These are phyloP conservation scores for Capsicum baccatum DNA, from an alignment of 257 asterid species.

Conservation along the genomic window DNA sequence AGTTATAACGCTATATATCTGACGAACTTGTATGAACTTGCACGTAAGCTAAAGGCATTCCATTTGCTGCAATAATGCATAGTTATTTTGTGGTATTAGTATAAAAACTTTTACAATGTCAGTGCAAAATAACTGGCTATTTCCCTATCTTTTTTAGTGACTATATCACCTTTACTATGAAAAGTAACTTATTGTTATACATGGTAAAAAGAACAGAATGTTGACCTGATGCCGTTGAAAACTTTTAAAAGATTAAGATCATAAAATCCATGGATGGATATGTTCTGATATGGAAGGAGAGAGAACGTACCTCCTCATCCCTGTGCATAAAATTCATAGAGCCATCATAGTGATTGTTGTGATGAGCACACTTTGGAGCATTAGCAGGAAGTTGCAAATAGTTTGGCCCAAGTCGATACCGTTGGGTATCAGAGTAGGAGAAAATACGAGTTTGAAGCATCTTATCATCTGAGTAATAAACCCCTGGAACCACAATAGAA, in stretches of 20 bases:
- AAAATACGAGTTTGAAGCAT: conserved; percentile 48
- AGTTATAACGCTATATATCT: not conserved
- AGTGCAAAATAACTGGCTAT: not conserved
- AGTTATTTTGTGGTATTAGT: not conserved
- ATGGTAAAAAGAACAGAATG: not conserved
- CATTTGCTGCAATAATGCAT: not conserved
- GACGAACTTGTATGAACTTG: not conserved
- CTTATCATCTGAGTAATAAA: conserved; percentile 44
- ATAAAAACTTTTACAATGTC: not conserved
- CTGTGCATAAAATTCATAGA: conserved; percentile 53
- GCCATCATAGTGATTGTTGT: conserved; percentile 49
- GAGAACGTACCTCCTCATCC: conserved; percentile 42
- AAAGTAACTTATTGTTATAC: not conserved
- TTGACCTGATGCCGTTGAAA: not conserved
- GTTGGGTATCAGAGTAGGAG: conserved; percentile 47
- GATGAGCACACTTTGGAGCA: conserved; percentile 47
- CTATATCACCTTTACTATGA: not conserved
- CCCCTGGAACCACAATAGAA: conserved; percentile 45
- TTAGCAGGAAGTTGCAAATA: conserved; percentile 49
- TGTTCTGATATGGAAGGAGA: conserved; percentile 27
- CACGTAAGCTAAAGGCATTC: not conserved
- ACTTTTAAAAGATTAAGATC: not conserved
- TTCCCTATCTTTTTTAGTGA: not conserved
- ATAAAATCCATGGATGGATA: not conserved
- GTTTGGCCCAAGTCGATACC: conserved; percentile 51